These are phyloP conservation scores for Xylaria sp. DNA, from an alignment of 2,329 filamentous ascomycete species.

Conservation along the genomic window DNA sequence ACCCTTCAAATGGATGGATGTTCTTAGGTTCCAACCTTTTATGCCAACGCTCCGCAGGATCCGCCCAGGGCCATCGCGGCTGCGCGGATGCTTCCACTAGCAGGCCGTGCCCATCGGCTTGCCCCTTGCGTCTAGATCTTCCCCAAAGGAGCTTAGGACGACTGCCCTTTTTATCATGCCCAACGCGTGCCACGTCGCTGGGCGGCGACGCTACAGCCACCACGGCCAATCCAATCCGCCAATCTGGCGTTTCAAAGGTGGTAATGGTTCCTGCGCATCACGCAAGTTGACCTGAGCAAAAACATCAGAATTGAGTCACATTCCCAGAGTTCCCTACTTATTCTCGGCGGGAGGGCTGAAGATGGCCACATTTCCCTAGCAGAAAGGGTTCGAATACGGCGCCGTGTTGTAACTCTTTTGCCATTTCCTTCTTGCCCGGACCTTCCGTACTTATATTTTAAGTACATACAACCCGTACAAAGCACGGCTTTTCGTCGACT, in stretches of 20 bases:
- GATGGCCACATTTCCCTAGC: neutral
- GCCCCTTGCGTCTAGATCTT: slow-evolving; percentile 18
- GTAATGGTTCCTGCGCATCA: slow-evolving; percentile 26
- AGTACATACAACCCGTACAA: too few relatives aligned
- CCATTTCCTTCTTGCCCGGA: too few relatives aligned
- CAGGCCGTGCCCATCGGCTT: neutral
- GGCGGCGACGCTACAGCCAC: slow-evolving; percentile 14
- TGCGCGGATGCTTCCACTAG: slow-evolving; percentile 4
- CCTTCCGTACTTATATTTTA: too few relatives aligned
- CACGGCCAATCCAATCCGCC: too few relatives aligned
- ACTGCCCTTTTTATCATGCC: slow-evolving; percentile 18
- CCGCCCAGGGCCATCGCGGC: too few relatives aligned
- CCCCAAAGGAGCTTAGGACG: slow-evolving; percentile 18
- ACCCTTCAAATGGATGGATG: neutral
- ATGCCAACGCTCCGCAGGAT: neutral
- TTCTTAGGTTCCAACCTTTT: neutral
- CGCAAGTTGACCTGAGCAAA: slow-evolving; percentile 23
- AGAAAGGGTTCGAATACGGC: neutral
- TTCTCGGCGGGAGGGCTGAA: slow-evolving; percentile 4
- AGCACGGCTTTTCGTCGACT: neutral
- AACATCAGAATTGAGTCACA: slow-evolving; percentile 16
- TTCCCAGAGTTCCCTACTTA: slow-evolving; percentile 21
- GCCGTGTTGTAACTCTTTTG: neutral
- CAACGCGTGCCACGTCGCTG: slow-evolving; percentile 24
- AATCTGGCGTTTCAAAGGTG: slow-evolving; percentile 23